phyloP scores from a whole-genome alignment of 441 rosid genomes.

The Dalechampia spathulata region DNA sequence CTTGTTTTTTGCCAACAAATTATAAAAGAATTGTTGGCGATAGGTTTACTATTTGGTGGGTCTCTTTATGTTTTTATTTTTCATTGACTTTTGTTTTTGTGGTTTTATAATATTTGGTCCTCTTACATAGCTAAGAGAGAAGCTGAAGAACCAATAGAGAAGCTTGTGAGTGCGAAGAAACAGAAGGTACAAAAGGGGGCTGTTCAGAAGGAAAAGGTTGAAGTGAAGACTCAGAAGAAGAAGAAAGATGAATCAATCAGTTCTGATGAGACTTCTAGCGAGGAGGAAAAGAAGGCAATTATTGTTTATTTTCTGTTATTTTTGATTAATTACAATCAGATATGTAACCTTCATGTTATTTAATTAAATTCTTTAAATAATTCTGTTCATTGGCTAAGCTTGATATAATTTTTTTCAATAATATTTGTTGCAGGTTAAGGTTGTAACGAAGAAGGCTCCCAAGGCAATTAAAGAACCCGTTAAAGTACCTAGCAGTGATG shows the following conservation, averaged over 20 bases:
- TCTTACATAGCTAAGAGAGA: constrained; percentile 75
- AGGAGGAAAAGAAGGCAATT: constrained; percentile 46
- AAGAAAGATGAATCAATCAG: constrained; percentile 44
- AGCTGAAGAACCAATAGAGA: constrained; percentile 47
- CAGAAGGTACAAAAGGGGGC: constrained; percentile 47
- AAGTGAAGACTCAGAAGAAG: constrained; percentile 38
- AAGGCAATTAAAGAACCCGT: constrained; percentile 20
- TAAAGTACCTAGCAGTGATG: constrained; percentile 49
- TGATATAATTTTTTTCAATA: neutral
- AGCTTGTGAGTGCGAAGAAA: constrained; percentile 51
- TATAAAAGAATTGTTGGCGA: too few species aligned
- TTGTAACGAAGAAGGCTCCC: constrained; percentile 25
- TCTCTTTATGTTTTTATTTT: neutral
- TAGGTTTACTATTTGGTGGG: neutral
- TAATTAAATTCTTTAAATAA: neutral
- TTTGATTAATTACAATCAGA: neutral
- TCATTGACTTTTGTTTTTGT: neutral
- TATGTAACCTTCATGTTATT: neutral
- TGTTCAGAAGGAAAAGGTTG: constrained; percentile 37
- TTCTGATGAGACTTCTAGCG: constrained; percentile 53
- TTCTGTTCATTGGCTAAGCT: neutral
- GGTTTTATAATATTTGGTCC: neutral
- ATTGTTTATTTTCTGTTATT: neutral
- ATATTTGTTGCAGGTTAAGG: constrained; percentile 18
- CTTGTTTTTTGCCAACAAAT: too few species aligned